A percentile compares a stretch with the other conserved stretches of the same genome.
phyloP scores from a whole-genome alignment of 305 asterid genomes.

The Coffea humblotiana region DNA sequence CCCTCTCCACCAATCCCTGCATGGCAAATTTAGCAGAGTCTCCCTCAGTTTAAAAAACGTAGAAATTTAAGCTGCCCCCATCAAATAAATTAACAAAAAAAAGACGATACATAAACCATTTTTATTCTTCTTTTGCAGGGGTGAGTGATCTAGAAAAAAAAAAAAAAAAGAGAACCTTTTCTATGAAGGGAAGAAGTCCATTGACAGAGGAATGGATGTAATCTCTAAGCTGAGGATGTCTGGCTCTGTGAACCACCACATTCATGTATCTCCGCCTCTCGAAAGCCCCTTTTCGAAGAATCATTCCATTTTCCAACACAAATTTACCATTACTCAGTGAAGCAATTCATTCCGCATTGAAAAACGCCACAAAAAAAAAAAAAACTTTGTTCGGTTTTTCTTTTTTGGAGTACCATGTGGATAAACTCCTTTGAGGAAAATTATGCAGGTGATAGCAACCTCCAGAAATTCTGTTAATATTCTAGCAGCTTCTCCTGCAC shows the following conservation, averaged over 20 bases:
- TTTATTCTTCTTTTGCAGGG: background rate
- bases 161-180: constrained; percentile 47
- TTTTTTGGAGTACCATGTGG: constrained; percentile 54
- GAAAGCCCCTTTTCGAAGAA: constrained; percentile 56
- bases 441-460: constrained; percentile 78
- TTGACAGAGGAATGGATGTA: constrained; percentile 66
- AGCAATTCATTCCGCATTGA: background rate
- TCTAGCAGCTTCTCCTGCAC: constrained; percentile 58
- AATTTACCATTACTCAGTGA: background rate
- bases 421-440: constrained; percentile 84
- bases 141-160: no score
- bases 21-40: constrained; percentile 1
- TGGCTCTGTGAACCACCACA: constrained; percentile 82
- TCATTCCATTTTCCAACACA: constrained; percentile 1
- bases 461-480: constrained; percentile 81
- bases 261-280: constrained; percentile 91
- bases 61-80: background rate
- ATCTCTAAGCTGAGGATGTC: constrained; percentile 70
- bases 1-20: constrained; percentile 88
- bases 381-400: background rate
- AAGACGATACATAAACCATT: background rate
- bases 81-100: background rate
- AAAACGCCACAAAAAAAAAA: no score
- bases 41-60: background rate
- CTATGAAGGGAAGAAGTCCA: constrained; percentile 73